These are phyloP conservation scores for Fraxinus anomala DNA, from an alignment of 257 asterid genomes.

Conservation along the genomic window DNA sequence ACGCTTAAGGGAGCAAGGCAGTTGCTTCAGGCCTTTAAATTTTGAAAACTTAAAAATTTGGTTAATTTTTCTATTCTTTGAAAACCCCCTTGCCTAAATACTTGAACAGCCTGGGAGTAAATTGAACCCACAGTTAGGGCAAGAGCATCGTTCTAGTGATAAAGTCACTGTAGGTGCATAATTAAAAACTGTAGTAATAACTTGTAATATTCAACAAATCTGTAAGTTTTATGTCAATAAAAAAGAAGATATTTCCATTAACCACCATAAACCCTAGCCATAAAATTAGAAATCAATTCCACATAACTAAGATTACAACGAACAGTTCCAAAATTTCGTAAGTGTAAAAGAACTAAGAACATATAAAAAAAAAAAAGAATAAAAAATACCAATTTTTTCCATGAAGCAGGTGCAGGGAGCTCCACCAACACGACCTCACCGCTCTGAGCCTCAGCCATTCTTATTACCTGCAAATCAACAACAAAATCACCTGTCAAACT, in stretches of 20 bases:
- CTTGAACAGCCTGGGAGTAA: not conserved
- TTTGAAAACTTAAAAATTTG: too few relatives aligned
- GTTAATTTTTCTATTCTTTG: too few relatives aligned
- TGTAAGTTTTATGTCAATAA: not conserved
- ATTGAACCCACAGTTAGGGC: not conserved
- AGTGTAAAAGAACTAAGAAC: not conserved
- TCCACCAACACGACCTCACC: conserved; percentile 56
- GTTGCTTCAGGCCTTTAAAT: too few relatives aligned
- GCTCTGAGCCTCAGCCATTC: conserved; percentile 41
- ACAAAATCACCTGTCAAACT: conserved; percentile 2
- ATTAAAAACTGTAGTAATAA: not conserved
- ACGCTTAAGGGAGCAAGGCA: too few relatives aligned
- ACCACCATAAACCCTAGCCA: not conserved
- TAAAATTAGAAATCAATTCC: not conserved
- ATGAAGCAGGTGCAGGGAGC: conserved; percentile 73
- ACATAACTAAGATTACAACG: not conserved
- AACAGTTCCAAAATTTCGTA: not conserved
- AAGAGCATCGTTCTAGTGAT: not conserved
- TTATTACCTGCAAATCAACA: conserved; percentile 33
- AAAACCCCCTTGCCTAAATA: not conserved
- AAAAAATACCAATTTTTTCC: conserved; percentile 63
- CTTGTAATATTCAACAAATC: not conserved
- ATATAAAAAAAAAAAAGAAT: not conserved
- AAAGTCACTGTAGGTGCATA: not conserved
- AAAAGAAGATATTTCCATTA: not conserved